Base-by-base conservation (phyloP, 2,329 filamentous ascomycete genomes). In the Fusarium sp. region DNA sequence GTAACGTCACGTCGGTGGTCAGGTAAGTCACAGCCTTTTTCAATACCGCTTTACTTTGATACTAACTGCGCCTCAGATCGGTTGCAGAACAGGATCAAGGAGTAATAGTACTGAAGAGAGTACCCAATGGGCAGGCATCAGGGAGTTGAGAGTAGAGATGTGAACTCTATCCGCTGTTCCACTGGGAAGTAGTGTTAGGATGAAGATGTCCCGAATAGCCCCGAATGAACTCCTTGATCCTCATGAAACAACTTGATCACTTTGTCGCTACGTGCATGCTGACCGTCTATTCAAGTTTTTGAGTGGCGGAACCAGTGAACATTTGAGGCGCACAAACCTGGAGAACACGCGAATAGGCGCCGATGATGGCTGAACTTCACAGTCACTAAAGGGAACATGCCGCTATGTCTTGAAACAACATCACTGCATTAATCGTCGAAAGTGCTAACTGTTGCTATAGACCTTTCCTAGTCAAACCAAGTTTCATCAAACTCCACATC, bases 401-500 rank as follows among this genome's bases (percentile, higher is more conserved):
- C 2, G 34, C 6, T 3, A 0, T 13, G 10, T 8, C 5, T 2
- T 13, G 10, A 15, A 29, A 16, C 15, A 18, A 43, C 16, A 7
- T 5, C 16, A 20, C 22, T 22, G 13, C 32, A 53, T 41, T 22
- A 20, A 38, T 41, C 49, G 16, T 43, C 9, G 25, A 9, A n/a
- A 8, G n/a, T 15, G 11, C 25, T n/a, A 29, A 53, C n/a, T 12
- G 2, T 43, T 15, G 11, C 40, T 34, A 65, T 10, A 65, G 30
- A 1, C 41, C 44, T 7, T 59, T 65, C 18, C 62, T 66, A n/a
- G 47, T 66, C 2, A 66, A 38, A 10, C 63, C 63, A n/a, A 66
- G 45, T 4, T 62, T 66, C 8, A 66, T 32, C 34, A 66, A 51
- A 51, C 34, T 62, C 62, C 48, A 66, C 63, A 66, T 66, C 63